Evolutionary conservation across 805 yeast species (phyloP), one percentile per base, ranked within the genome.

Genomic region (Ogataea kodamae): DNA sequence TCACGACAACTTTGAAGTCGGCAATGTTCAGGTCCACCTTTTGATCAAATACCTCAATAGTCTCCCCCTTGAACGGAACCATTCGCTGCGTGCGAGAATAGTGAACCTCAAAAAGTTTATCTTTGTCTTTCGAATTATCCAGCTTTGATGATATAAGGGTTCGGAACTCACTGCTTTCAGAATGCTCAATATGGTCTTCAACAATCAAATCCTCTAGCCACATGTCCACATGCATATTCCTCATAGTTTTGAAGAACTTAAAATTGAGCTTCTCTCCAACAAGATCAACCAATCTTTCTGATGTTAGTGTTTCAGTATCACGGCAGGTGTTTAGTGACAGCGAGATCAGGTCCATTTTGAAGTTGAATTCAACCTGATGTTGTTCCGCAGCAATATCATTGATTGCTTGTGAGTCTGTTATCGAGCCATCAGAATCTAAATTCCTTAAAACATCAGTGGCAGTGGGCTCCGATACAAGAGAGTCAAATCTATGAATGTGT

Each of bases 11-110:
- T 42, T 76, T 76, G 34, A 92, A 73, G 9, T 94, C 86, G 0
- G 96, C 87, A 60, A 92, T 70, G 25, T 77, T 69, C 31, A 92
- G 62, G 6, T 73, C 67, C 5, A 89, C 72, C 44, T 74, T 78
- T 55, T 87, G 96, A 50, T 89, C 96, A 54, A 71, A 80, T 0
- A 81, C 78, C 40, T 76, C 87, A 30, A 81, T 76, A 10, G 65
- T 70, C 21, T 65, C 68, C 2, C 68, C 67, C 17, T 75, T 65
- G 31, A 70, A 70, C 11, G 64, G 69, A 8, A 76, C 87, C 28
- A 75, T 55, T 52, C 94, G 66, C 52, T 75, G 81, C 0, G 64
- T 60, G 45, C 90, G 65, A 7, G 63, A 57, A 48, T 81, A 84
- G 9, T 70, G 65, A 18, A 88, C 64, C 21, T 64, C 67, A 49